Evolutionary conservation across 257 asterid genomes (phyloP), one percentile per base, ranked within the genome.

Genomic region (Agastache rugosa): DNA sequence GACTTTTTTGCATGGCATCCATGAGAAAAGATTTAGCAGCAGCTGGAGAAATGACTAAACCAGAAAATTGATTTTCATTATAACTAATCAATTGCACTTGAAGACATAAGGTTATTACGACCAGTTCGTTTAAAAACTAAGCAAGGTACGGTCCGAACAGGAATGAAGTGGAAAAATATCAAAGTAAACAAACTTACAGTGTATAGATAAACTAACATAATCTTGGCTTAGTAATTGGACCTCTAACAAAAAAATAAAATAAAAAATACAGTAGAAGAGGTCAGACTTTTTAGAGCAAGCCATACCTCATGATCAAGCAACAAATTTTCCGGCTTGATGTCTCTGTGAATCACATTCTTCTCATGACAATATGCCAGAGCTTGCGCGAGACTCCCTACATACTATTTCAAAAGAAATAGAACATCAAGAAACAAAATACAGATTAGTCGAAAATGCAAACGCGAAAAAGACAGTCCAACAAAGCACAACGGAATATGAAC

Each of bases 251-350:
- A 34, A 61, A n/a, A n/a, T n/a, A n/a, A 53, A 9, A 1, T 31
- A 31, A 31, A 31, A 31, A 31, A 31, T 31, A 9, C 11, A 5
- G 17, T 5, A 12, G n/a, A 44, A 37, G 12, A 6, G 20, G 41
- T 8, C 20, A 6, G 12, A 6, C 42, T 10, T 17, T 51, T 22
- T 74, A 61, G 54, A 48, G 63, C 1, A 42, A 41, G 72, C 54
- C 60, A 82, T 88, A 95, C 99, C 96, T 92, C 96, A 53, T 95
- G 99, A 85, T 95, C 99, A 39, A 95, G 90, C 59, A 95, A 80
- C 89, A 95, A 82, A 77, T 95, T 94, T 76, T 95, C 99, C 0
- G 99, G 99, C 81, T 95, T 95, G 85, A 95, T 95, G 82, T 95
- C 99, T 80, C 99, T 87, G 84, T 95, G 98, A 86, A 95, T 95